These are phyloP conservation scores for Prunus mira DNA, from an alignment of 306 rosid genomes.

Conservation along the genomic window DNA sequence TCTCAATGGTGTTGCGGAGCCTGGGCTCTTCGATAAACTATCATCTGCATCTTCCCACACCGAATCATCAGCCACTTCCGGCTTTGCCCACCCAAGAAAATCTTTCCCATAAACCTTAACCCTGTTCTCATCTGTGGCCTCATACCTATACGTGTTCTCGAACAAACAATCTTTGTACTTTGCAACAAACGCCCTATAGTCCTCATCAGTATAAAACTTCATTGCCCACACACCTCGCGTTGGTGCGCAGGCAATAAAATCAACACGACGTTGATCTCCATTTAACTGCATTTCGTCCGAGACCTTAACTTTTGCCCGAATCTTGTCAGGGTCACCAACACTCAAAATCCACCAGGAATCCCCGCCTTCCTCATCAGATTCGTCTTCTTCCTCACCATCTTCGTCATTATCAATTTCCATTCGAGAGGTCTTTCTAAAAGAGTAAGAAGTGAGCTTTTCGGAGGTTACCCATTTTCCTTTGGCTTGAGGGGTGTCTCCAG, in stretches of 20 bases:
- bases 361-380: slow-evolving; percentile 33
- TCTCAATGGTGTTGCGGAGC: slow-evolving; percentile 49
- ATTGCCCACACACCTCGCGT: slow-evolving; percentile 83
- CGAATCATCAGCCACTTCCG: slow-evolving; percentile 83
- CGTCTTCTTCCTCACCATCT: slow-evolving; percentile 40
- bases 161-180: slow-evolving; percentile 64
- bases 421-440: slow-evolving; percentile 44
- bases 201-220: slow-evolving; percentile 64
- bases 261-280: slow-evolving; percentile 71
- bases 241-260: slow-evolving; percentile 49
- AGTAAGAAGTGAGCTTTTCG: slow-evolving; percentile 62
- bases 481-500: slow-evolving; percentile 78
- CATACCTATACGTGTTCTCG: slow-evolving; percentile 67
- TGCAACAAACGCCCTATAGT: slow-evolving; percentile 47
- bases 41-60: slow-evolving; percentile 96
- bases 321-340: slow-evolving; percentile 46
- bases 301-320: slow-evolving; percentile 45
- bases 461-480: slow-evolving; percentile 69
- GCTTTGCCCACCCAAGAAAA: slow-evolving; percentile 84
- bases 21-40: slow-evolving; percentile 56
- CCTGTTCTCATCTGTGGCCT: slow-evolving; percentile 67
- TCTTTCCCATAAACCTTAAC: slow-evolving; percentile 88
- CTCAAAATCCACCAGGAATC: slow-evolving; percentile 63
- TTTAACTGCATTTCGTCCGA: slow-evolving; percentile 58
- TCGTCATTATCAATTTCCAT: slow-evolving; percentile 23